Evolutionary conservation across 108 stramenopile species (phyloP), one percentile per base, ranked within the genome.

Genomic region (Nitzschia sp.): DNA sequence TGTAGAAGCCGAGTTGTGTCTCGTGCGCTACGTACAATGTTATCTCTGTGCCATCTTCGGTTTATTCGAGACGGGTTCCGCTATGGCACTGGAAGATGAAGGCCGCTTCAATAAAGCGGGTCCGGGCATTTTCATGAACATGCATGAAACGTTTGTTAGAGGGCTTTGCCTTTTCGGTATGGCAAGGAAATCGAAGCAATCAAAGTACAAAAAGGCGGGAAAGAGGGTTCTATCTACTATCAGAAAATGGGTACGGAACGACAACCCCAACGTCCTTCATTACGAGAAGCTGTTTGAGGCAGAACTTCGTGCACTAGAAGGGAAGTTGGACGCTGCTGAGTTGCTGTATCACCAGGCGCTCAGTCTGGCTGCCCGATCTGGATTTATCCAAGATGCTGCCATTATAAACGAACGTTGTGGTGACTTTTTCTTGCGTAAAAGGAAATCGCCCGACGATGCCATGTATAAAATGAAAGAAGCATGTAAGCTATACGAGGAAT

Each of bases 71-170:
- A n/a, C n/a, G n/a, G n/a, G n/a, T n/a, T n/a, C n/a, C n/a, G n/a
- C n/a, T n/a, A n/a, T n/a, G n/a, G n/a, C n/a, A n/a, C n/a, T n/a
- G n/a, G n/a, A n/a, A n/a, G n/a, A n/a, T n/a, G n/a, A n/a, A n/a
- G n/a, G n/a, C n/a, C n/a, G n/a, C n/a, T n/a, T n/a, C n/a, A n/a
- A n/a, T n/a, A n/a, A n/a, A n/a, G n/a, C n/a, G n/a, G n/a, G n/a
- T n/a, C n/a, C n/a, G n/a, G n/a, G n/a, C n/a, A n/a, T n/a, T n/a
- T n/a, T n/a, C n/a, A n/a, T n/a, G n/a, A n/a, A n/a, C n/a, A n/a
- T n/a, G n/a, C n/a, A n/a, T n/a, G 63, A 65, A 5, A 32, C 45
- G 23, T 65, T 65, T 31, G 25, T 11, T 45, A 38, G 47, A 30
- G 63, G 46, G 3, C 15, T 48, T 8, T 48, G 47, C 27, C 29